These are phyloP conservation scores for Clausena lansium DNA, from an alignment of 345 rosid genomes.

Conservation along the genomic window DNA sequence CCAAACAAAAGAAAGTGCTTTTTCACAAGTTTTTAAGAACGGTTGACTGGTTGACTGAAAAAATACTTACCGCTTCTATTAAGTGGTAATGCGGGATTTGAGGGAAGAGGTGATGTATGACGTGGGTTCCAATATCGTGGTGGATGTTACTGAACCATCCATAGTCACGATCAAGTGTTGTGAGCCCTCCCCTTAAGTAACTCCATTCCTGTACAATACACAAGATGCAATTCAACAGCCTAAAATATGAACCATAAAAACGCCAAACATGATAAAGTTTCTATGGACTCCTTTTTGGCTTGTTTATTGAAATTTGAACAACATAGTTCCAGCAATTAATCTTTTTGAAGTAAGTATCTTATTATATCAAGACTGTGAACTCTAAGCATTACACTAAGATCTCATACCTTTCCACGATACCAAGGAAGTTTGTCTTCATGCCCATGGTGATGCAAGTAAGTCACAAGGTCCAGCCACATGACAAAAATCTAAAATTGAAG, in stretches of 20 bases:
- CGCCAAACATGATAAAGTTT: not conserved
- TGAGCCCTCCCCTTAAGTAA: conserved; percentile 59
- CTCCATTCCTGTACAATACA: conserved; percentile 50
- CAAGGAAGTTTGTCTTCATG: conserved; percentile 52
- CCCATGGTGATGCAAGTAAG: conserved; percentile 63
- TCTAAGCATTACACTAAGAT: not conserved
- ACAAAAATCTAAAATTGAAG: conserved; percentile 36
- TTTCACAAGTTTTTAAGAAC: not conserved
- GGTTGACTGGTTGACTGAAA: not conserved
- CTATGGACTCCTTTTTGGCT: not conserved
- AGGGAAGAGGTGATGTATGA: conserved; percentile 62
- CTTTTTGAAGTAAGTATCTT: not conserved
- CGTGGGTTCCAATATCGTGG: conserved; percentile 67
- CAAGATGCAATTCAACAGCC: not conserved
- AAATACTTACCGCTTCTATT: conserved; percentile 47
- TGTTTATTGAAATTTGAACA: not conserved
- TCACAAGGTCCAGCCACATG: conserved; percentile 51
- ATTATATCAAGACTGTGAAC: not conserved
- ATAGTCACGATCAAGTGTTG: conserved; percentile 54
- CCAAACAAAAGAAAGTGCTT: not conserved
- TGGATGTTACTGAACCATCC: conserved; percentile 58
- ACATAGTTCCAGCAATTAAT: not conserved
- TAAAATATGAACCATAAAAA: not conserved
- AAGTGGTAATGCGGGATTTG: conserved; percentile 66
- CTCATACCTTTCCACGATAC: conserved; percentile 54